Conservation (phyloP, 202 grass and related monocot genomes). For the Hordeum pubiflorum region DNA sequence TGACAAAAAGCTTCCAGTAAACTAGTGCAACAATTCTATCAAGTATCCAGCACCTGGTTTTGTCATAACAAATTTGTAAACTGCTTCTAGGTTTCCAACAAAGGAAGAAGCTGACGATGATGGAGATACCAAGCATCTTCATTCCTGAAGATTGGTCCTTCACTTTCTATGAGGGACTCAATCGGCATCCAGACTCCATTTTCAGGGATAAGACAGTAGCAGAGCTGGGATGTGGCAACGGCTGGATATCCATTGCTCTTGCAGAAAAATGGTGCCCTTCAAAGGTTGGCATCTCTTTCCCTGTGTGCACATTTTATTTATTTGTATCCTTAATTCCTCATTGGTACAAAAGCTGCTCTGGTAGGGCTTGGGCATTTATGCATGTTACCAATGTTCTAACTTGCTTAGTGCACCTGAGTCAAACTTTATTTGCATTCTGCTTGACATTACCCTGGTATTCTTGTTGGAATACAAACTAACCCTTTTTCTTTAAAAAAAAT, state of each 20-base stretch:
- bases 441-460: too few species aligned
- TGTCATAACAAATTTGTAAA: conserved; percentile 18
- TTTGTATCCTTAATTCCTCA: not conserved
- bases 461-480: too few species aligned
- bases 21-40: too few species aligned
- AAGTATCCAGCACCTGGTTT: too few species aligned
- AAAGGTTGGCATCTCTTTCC: conserved; percentile 47
- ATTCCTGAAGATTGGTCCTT: conserved; percentile 94
- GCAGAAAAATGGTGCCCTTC: conserved; percentile 74
- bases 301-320: not conserved
- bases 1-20: too few species aligned
- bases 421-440: too few species aligned
- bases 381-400: too few species aligned
- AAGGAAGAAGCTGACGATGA: conserved; percentile 81
- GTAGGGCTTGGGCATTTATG: not conserved
- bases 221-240: conserved; percentile 85
- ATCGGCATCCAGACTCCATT: conserved; percentile 75
- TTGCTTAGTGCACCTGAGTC: too few species aligned
- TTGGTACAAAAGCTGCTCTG: not conserved
- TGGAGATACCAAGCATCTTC: conserved; percentile 99
- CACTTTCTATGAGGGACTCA: conserved; percentile 94
- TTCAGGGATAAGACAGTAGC: conserved; percentile 79
- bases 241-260: conserved; percentile 98
- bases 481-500: too few species aligned
- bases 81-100: conserved; percentile 58